Evolutionary conservation across 768 basidiomycete species (phyloP), one percentile per base, ranked within the genome.

Genomic region (Galerina sulciceps): DNA sequence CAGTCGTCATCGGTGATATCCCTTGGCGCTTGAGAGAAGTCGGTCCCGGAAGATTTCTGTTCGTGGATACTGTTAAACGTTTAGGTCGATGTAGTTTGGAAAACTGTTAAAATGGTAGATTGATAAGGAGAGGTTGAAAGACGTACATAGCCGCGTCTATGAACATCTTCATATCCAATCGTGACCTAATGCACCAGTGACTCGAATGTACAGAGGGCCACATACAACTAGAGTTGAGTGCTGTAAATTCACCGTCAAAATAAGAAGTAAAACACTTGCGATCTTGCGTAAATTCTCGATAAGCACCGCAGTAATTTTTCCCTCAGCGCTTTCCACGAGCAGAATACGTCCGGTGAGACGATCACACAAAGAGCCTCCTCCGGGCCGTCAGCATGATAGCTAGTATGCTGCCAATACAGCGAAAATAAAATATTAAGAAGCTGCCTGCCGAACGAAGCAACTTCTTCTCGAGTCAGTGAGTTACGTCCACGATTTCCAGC

Each of bases 121-220:
- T 11, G 48, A n/a, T 17, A 22, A 9, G 46, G 10, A 15, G 15
- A 31, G 26, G 4, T 11, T 36, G 13, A 35, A 35, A 46, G 1
- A 75, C 89, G 45, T 73, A 91, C 85, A 94, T 79, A 9, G 91
- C 96, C 2, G 95, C 94, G 57, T 95, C 91, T 10, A 96, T 82
- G 70, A 99, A 99, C 0, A 77, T 78, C 26, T 75, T 68, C 58
- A 82, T 73, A 56, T 81, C 80, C 14, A 82, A 67, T 34, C 77
- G 76, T 0, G 78, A 77, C 0, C 72, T 78, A 13, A 90, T 82
- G 13, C 94, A 83, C 96, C 96, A 99, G 64, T 96, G 93, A 31
- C 87, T 89, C 3, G 81, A 74, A 0, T 92, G 89, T 35, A 90
- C 87, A 75, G 99, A 99, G 0, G 87, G 84, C 55, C 87, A 81